These are phyloP conservation scores for Colletotrichum shisoi DNA, from an alignment of 2,329 filamentous ascomycete species.

Conservation along the genomic window DNA sequence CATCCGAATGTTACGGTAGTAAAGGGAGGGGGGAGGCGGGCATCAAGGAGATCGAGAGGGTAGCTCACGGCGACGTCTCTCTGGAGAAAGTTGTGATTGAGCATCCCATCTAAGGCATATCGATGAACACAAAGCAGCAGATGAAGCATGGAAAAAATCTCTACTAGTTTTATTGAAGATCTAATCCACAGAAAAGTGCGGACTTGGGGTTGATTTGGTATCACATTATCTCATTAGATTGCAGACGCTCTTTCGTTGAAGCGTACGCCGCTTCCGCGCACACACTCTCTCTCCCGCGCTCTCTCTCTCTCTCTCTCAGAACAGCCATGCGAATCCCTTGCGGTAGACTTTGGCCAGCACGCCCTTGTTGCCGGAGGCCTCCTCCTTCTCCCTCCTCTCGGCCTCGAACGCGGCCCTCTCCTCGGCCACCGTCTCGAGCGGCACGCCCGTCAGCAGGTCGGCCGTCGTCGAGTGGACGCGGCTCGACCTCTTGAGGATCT, in stretches of 20 bases:
- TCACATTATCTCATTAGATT: no score
- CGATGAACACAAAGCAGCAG: no score
- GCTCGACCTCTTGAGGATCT: slow-evolving; percentile 3
- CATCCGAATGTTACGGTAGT: slow-evolving; percentile 19
- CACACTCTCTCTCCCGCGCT: no score
- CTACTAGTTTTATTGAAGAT: no score
- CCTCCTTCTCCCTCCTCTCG: slow-evolving; percentile 14
- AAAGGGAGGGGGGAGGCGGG: slow-evolving; percentile 18
- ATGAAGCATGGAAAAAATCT: no score
- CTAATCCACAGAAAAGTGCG: background rate
- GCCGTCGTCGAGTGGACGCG: background rate
- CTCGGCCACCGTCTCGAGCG: slow-evolving; percentile 2
- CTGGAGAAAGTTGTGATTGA: slow-evolving; percentile 23
- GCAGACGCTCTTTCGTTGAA: no score
- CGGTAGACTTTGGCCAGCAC: background rate
- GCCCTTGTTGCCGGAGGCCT: background rate
- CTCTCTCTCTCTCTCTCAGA: background rate
- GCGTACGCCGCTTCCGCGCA: no score
- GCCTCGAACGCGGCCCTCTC: background rate
- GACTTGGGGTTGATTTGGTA: no score
- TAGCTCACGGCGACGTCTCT: slow-evolving; percentile 12
- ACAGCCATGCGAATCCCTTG: slow-evolving; percentile 19
- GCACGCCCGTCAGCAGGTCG: slow-evolving; percentile 23
- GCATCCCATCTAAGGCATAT: slow-evolving; percentile 11
- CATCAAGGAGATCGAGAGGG: slow-evolving; percentile 8